These are phyloP conservation scores for Suhomyces prunicola DNA, from an alignment of 805 yeast species.

Conservation along the genomic window DNA sequence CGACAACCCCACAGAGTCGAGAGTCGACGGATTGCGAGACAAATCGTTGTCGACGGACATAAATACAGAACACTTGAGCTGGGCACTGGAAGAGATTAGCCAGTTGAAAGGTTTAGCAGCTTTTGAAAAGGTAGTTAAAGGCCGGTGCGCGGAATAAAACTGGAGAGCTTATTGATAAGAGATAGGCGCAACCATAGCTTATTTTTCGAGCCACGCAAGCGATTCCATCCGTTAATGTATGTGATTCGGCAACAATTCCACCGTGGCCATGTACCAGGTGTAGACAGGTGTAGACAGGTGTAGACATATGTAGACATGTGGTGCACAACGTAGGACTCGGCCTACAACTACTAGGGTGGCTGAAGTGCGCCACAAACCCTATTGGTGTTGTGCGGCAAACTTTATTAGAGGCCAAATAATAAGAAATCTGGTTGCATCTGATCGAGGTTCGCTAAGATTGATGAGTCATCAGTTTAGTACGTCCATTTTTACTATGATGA, in stretches of 20 bases:
- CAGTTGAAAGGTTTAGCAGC: too few relatives aligned
- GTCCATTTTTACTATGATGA: neutral
- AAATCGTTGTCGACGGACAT: neutral
- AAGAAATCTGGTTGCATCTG: neutral
- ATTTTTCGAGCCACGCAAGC: neutral
- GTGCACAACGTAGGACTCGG: neutral
- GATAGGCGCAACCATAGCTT: neutral
- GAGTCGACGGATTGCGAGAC: neutral
- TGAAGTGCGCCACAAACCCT: neutral
- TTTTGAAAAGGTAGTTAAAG: neutral
- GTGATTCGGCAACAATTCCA: neutral
- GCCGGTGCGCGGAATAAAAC: neutral
- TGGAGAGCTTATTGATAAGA: neutral
- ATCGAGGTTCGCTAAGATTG: neutral
- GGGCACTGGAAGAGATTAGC: too few relatives aligned
- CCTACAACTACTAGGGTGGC: neutral
- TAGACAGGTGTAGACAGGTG: neutral
- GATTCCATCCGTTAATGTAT: neutral
- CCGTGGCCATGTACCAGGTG: neutral
- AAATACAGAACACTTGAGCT: too few relatives aligned
- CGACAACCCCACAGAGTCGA: conserved; percentile 25
- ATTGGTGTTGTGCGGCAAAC: neutral
- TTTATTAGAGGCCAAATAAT: neutral
- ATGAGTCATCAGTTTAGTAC: neutral
- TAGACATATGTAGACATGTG: neutral